Evolutionary conservation across 2,329 filamentous ascomycete species (phyloP).

Genomic region (Harringtonia lauricola): DNA sequence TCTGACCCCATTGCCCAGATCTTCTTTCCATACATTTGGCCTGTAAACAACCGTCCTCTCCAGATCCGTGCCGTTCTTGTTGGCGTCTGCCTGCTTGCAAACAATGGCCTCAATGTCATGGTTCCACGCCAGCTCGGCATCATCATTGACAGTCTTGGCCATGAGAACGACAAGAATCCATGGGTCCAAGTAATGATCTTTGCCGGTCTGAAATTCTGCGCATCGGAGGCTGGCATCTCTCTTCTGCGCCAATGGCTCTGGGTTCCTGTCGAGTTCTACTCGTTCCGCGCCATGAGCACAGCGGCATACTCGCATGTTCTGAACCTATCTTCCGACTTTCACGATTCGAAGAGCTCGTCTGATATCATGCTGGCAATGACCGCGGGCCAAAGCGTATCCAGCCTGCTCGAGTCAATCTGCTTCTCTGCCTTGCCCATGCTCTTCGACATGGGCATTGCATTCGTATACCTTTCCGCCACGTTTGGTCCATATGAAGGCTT

Average conservation of each 20-base stretch:
- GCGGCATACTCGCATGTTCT: slow-evolving; percentile 49
- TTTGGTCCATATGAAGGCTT: slow-evolving; percentile 52
- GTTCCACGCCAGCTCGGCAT: slow-evolving; percentile 74
- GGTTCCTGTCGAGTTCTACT: slow-evolving; percentile 47
- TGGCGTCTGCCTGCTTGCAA: slow-evolving; percentile 53
- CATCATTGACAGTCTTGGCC: slow-evolving; percentile 58
- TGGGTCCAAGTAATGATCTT: slow-evolving; percentile 43
- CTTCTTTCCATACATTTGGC: slow-evolving; percentile 72
- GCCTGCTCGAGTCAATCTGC: slow-evolving; percentile 45
- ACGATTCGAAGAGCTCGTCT: slow-evolving; percentile 48
- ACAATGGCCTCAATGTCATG: slow-evolving; percentile 64
- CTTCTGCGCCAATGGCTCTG: slow-evolving; percentile 44
- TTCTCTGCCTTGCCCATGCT: slow-evolving; percentile 49
- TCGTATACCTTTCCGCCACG: slow-evolving; percentile 46
- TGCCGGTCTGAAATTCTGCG: slow-evolving; percentile 36
- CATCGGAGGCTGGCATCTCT: slow-evolving; percentile 43
- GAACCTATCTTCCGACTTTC: slow-evolving; percentile 49
- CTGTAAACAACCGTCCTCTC: slow-evolving; percentile 51
- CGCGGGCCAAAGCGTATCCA: slow-evolving; percentile 40
- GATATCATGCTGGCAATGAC: slow-evolving; percentile 47
- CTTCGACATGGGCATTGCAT: slow-evolving; percentile 47
- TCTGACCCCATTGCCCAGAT: slow-evolving; percentile 32
- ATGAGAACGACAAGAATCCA: slow-evolving; percentile 32
- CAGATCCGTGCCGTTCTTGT: slow-evolving; percentile 60
- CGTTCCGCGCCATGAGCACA: slow-evolving; percentile 39